These are phyloP conservation scores for Phaffia tasmanica DNA, from an alignment of 768 basidiomycete genomes.

Conservation along the genomic window DNA sequence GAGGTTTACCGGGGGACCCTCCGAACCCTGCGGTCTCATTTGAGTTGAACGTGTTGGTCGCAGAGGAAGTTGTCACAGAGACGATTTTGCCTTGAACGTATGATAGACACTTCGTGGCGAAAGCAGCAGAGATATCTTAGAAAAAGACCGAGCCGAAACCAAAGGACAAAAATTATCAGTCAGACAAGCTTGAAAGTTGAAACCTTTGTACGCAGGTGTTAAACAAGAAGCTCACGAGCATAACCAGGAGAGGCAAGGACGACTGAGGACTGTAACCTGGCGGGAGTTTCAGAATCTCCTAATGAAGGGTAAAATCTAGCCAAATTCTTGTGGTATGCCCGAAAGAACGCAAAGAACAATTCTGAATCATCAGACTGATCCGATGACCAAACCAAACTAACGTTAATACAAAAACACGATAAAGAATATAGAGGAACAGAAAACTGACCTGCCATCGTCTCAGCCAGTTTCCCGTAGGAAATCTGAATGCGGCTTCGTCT, in stretches of 20 bases:
- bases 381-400: background rate
- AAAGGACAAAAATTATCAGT: too few species aligned
- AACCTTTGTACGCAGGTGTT: background rate
- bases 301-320: constrained; percentile 33
- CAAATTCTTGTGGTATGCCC: constrained; percentile 42
- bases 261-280: constrained; percentile 21
- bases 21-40: constrained; percentile 41
- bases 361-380: constrained; percentile 41
- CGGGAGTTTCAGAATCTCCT: background rate
- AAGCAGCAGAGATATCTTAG: constrained; percentile 38
- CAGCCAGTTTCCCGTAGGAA: constrained; percentile 40
- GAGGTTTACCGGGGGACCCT: constrained; percentile 39
- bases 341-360: constrained; percentile 43
- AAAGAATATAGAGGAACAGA: background rate
- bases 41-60: constrained; percentile 36
- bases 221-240: constrained; percentile 29
- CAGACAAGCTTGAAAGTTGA: background rate
- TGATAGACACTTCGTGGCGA: constrained; percentile 41
- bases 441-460: constrained; percentile 39
- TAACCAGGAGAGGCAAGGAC: constrained; percentile 41
- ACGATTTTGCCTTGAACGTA: constrained; percentile 43
- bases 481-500: constrained; percentile 36
- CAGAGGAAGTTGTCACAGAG: constrained; percentile 41
- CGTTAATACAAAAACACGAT: background rate
- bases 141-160: background rate